Conservation (phyloP, 2,329 filamentous ascomycete species). For the Venturia nashicola region DNA sequence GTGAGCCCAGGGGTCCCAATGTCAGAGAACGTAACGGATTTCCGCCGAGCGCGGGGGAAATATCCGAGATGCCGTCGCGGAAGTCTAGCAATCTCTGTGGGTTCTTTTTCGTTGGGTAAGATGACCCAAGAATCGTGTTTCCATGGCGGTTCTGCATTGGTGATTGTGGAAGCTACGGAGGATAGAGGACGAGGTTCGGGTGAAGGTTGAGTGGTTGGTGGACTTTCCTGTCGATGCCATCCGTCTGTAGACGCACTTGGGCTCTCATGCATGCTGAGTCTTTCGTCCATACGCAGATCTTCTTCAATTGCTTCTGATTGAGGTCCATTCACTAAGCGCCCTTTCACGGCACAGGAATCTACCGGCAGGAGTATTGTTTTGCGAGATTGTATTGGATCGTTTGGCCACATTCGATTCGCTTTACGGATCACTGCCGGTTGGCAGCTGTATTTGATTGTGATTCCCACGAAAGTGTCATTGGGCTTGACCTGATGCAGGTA, state of each 20-base stretch:
- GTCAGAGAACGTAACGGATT: conserved; percentile 58
- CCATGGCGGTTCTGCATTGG: conserved; percentile 53
- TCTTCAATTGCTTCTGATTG: conserved; percentile 12
- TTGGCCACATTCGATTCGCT: conserved; percentile 88
- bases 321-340: conserved; percentile 39
- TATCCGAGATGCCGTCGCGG: conserved; percentile 73
- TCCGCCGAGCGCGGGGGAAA: conserved; percentile 82
- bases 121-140: conserved; percentile 82
- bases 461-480: conserved; percentile 78
- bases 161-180: conserved; percentile 21
- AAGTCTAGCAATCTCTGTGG: conserved; percentile 77
- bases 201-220: conserved; percentile 22
- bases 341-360: conserved; percentile 76
- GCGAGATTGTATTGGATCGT: conserved; percentile 77
- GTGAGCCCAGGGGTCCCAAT: conserved; percentile 43
- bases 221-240: conserved; percentile 18
- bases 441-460: conserved; percentile 84
- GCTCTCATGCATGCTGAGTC: conserved; percentile 23
- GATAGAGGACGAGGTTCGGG: conserved; percentile 22
- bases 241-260: conserved; percentile 14
- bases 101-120: conserved; percentile 56
- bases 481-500: conserved; percentile 81
- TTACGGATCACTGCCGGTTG: conserved; percentile 71
- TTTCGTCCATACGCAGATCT: conserved; percentile 20
- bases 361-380: conserved; percentile 76